These are phyloP conservation scores for Leishmania lainsoni DNA, from an alignment of 208 protist species.

Conservation along the genomic window DNA sequence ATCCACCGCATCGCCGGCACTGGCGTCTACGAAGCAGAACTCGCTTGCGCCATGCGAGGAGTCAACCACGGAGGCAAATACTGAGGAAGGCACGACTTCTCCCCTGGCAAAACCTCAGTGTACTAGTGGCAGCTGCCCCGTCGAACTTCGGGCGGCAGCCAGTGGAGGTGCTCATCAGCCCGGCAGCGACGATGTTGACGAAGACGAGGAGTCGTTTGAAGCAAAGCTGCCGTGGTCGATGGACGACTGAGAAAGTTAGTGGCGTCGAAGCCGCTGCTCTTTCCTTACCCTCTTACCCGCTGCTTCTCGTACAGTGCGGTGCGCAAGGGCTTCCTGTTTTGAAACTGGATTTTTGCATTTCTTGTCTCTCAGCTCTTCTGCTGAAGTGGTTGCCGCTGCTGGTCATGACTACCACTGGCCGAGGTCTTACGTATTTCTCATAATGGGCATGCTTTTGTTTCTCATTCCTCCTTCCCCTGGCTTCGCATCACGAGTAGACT, in stretches of 20 bases:
- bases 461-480: not conserved
- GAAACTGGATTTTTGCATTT: not conserved
- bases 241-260: constrained; percentile 9
- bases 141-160: constrained; percentile 16
- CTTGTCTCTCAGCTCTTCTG: not conserved
- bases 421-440: not conserved
- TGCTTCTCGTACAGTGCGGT: not conserved
- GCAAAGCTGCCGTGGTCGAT: constrained; percentile 54
- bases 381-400: not conserved
- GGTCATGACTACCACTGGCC: not conserved
- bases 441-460: not conserved
- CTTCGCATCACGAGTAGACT: not conserved
- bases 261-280: not conserved
- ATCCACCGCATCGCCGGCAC: constrained; percentile 4
- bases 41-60: not conserved
- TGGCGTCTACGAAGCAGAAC: not conserved
- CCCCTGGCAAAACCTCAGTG: not conserved
- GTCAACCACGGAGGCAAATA: not conserved
- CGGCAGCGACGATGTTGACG: constrained; percentile 9
- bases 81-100: not conserved
- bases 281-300: not conserved
- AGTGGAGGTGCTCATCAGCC: not conserved
- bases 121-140: constrained; percentile 7
- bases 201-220: constrained; percentile 43
- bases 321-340: not conserved